Conservation (phyloP, 1,139 yeast genomes). For the Pichia sp. region DNA sequence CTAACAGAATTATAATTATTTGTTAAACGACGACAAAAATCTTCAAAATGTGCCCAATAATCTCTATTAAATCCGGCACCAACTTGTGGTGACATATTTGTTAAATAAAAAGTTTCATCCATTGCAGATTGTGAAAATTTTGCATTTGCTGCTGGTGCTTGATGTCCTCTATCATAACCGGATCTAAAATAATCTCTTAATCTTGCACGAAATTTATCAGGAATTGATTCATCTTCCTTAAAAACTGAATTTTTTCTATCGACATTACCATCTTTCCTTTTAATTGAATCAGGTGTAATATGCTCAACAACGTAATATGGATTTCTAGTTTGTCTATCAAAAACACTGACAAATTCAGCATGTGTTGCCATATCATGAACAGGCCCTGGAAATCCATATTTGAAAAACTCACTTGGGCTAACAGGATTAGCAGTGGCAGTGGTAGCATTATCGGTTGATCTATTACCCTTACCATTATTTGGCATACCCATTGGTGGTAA, state of each 20-base stretch:
- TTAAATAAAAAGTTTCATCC: slow-evolving; percentile 86
- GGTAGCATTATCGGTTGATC: neutral
- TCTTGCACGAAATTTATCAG: slow-evolving; percentile 64
- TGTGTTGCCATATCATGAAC: slow-evolving; percentile 72
- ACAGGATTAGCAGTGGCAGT: slow-evolving; percentile 27
- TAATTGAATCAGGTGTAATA: slow-evolving; percentile 67
- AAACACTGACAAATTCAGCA: slow-evolving; percentile 76
- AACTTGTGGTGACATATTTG: slow-evolving; percentile 94
- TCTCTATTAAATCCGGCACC: slow-evolving; percentile 97
- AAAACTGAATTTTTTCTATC: slow-evolving; percentile 79
- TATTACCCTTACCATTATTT: slow-evolving; percentile 5
- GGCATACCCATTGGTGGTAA: slow-evolving; percentile 13
- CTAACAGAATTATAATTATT: slow-evolving; percentile 64
- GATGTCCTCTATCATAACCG: slow-evolving; percentile 96
- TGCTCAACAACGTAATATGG: slow-evolving; percentile 89
- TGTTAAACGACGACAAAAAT: slow-evolving; percentile 75
- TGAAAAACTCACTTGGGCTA: slow-evolving; percentile 70
- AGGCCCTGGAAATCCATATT: slow-evolving; percentile 94
- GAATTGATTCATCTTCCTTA: slow-evolving; percentile 82
- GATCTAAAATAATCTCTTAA: slow-evolving; percentile 85
- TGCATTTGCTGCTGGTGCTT: slow-evolving; percentile 98
- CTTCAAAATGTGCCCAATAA: slow-evolving; percentile 96
- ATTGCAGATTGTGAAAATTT: slow-evolving; percentile 83
- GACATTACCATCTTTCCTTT: slow-evolving; percentile 38
- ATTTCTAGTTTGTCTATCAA: slow-evolving; percentile 75